phyloP scores from a whole-genome alignment of 1,284 basidiomycete species.

The Naganishia liquefaciens region DNA sequence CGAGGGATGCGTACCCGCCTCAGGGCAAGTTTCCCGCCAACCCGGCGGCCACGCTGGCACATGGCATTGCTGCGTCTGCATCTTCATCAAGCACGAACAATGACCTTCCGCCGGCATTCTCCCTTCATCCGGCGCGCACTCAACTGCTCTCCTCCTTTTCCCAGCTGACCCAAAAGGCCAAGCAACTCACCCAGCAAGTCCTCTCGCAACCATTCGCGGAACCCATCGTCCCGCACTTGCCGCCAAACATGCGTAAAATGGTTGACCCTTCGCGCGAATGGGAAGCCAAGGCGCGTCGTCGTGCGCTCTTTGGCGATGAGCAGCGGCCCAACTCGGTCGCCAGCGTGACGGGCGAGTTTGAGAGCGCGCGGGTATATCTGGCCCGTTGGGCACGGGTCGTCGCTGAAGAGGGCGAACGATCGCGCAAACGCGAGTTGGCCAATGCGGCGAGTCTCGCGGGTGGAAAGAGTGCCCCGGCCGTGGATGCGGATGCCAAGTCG shows the following conservation, averaged over 20 bases:
- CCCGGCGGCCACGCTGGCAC: conserved; percentile 3
- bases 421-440: conserved; percentile 68
- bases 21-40: conserved; percentile 19
- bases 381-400: conserved; percentile 91
- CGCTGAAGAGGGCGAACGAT: conserved; percentile 89
- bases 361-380: conserved; percentile 91
- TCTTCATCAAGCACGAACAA: not conserved
- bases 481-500: conserved; percentile 47
- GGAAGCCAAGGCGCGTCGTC: conserved; percentile 63
- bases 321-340: conserved; percentile 23
- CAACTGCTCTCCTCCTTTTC: conserved; percentile 82
- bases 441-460: conserved; percentile 40
- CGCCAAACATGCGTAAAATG: conserved; percentile 82
- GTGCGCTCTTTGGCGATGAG: conserved; percentile 67
- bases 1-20: conserved; percentile 27
- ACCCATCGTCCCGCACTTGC: conserved; percentile 89
- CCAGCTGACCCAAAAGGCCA: conserved; percentile 82
- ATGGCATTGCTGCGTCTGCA: conserved; percentile 8
- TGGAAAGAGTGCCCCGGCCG: not conserved
- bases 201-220: conserved; percentile 90
- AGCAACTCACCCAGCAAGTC: conserved; percentile 85
- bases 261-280: conserved; percentile 73
- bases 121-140: conserved; percentile 64
- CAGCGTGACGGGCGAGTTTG: conserved; percentile 69
- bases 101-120: conserved; percentile 57